phyloP scores from a whole-genome alignment of 352 stramenopile species.

The Pythium pyrilobum region DNA sequence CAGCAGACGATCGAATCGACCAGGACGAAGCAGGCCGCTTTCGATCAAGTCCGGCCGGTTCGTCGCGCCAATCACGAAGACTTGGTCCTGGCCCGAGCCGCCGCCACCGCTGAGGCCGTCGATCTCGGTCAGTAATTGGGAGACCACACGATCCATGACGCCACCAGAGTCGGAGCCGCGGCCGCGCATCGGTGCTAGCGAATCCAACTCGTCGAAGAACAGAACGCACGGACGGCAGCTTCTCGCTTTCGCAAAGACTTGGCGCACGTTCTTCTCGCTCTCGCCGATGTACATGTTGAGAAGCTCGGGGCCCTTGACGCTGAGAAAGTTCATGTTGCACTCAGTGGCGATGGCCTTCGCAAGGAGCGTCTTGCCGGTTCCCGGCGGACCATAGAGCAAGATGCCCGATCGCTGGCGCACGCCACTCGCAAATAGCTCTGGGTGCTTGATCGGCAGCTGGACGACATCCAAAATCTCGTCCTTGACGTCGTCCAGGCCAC shows the following conservation, averaged over 20 bases:
- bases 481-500: slow-evolving; percentile 98
- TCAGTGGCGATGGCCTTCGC: slow-evolving; percentile 95
- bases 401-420: slow-evolving; percentile 79
- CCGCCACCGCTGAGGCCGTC: slow-evolving; percentile 78
- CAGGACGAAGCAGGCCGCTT: slow-evolving; percentile 90
- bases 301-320: slow-evolving; percentile 94
- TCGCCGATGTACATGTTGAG: slow-evolving; percentile 98
- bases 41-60: slow-evolving; percentile 97
- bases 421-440: slow-evolving; percentile 73
- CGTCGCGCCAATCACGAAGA: slow-evolving; percentile 96
- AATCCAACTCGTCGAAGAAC: slow-evolving; percentile 94
- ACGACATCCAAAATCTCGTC: slow-evolving; percentile 91
- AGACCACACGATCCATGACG: slow-evolving; percentile 96
- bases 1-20: slow-evolving; percentile 81
- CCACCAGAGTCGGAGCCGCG: slow-evolving; percentile 83
- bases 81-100: slow-evolving; percentile 61
- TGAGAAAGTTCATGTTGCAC: slow-evolving; percentile 95
- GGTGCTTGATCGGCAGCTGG: slow-evolving; percentile 79
- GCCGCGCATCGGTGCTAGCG: slow-evolving; percentile 84
- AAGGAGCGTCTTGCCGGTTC: slow-evolving; percentile 94
- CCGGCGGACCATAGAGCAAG: slow-evolving; percentile 76
- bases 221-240: slow-evolving; percentile 85
- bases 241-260: slow-evolving; percentile 89
- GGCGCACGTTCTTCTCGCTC: slow-evolving; percentile 94
- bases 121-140: slow-evolving; percentile 95